Percentiles rank a stretch among this genome's conserved stretches.
Evolutionary conservation across 225 moss, liverwort and hornwort genomes (phyloP).

Genomic region (Takakia lepidozioides): DNA sequence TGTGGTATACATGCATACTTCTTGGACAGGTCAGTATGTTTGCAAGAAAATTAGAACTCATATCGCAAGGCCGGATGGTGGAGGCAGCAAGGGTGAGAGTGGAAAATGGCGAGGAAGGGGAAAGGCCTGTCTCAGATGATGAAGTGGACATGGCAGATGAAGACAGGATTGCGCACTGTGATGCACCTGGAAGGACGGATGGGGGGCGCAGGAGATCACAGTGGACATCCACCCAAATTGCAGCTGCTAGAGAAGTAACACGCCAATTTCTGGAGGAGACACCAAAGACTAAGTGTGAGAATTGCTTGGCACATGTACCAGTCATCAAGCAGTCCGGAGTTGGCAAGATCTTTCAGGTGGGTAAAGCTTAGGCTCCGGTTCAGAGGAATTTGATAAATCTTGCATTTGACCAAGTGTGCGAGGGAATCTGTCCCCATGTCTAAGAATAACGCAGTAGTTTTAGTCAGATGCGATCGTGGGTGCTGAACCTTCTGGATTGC

Average conservation of each 20-base stretch:
- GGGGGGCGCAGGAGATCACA: constrained; percentile 28
- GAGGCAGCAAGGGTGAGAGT: constrained; percentile 68
- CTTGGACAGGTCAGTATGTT: constrained; percentile 49
- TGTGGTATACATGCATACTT: no score
- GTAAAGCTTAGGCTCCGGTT: no score
- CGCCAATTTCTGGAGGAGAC: constrained; percentile 50
- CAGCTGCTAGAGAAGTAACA: constrained; percentile 66
- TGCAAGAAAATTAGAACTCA: constrained; percentile 69
- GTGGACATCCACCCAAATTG: constrained; percentile 79
- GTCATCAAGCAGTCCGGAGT: constrained; percentile 67
- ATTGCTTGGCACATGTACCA: constrained; percentile 72
- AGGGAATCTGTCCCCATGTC: no score
- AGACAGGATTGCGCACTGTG: constrained; percentile 9
- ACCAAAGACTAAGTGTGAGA: constrained; percentile 74
- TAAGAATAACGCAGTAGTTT: no score
- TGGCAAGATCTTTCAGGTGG: constrained; percentile 96
- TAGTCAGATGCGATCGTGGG: no score
- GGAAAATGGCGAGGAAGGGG: constrained; percentile 39
- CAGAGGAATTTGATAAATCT: no score
- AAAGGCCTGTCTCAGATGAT: constrained; percentile 46
- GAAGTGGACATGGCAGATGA: constrained; percentile 36
- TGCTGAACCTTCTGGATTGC: no score
- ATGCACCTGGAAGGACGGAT: constrained; percentile 20
- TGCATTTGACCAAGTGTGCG: no score
- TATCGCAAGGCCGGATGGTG: constrained; percentile 85